These are phyloP conservation scores for Alternaria triticimaculans DNA, from an alignment of 2,329 filamentous ascomycete species.

Conservation along the genomic window DNA sequence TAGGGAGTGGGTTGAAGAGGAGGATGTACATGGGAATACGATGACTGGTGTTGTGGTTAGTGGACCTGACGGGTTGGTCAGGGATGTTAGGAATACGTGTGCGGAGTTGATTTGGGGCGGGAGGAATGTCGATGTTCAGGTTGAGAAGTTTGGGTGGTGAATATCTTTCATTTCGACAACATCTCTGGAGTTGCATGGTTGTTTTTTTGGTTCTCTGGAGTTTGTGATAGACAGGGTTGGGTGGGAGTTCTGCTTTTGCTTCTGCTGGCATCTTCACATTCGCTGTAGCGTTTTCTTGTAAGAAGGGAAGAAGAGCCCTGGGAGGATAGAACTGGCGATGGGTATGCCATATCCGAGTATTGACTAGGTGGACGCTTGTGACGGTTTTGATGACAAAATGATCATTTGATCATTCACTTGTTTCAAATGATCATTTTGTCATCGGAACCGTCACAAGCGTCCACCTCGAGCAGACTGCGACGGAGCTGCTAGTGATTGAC, in stretches of 20 bases:
- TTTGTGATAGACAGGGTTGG: background rate
- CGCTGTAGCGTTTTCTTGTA: background rate
- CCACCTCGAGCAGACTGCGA: background rate
- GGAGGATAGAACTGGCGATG: background rate
- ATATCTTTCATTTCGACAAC: background rate
- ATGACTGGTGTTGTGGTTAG: slow-evolving; percentile 64
- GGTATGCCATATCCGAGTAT: background rate
- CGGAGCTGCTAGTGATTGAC: background rate
- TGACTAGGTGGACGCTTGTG: background rate
- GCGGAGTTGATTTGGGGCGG: slow-evolving; percentile 59
- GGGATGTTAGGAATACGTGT: slow-evolving; percentile 65
- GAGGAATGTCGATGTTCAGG: slow-evolving; percentile 58
- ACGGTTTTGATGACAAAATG: background rate
- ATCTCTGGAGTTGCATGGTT: background rate
- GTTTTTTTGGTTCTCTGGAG: background rate
- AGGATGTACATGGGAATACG: slow-evolving; percentile 48
- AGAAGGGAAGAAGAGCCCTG: background rate
- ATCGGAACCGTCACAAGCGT: background rate
- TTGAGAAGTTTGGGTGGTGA: slow-evolving; percentile 74
- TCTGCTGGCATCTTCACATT: background rate
- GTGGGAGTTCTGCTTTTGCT: background rate
- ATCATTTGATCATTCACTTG: background rate
- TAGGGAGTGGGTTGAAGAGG: slow-evolving; percentile 43
- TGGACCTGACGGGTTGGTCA: slow-evolving; percentile 68
- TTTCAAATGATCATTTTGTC: background rate